A percentile compares a stretch with the other conserved stretches of the same genome.
Evolutionary conservation across 2,329 filamentous ascomycete species (phyloP).

Genomic region (Catunica adiposa): DNA sequence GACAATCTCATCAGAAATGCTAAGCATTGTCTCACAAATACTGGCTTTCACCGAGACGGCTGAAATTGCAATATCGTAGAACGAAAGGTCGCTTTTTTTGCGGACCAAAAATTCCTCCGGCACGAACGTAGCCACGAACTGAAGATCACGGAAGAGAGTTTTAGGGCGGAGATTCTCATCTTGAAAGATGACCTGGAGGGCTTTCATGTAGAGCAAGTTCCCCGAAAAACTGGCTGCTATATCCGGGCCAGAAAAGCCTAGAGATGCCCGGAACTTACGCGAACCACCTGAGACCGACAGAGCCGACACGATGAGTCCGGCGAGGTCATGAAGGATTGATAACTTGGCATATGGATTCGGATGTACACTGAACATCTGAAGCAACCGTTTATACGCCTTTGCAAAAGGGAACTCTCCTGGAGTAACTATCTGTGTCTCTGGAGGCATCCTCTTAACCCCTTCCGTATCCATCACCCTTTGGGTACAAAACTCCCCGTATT

Average conservation of each 20-base stretch:
- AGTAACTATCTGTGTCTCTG: conserved; percentile 3
- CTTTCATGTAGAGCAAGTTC: conserved; percentile 38
- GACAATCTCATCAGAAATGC: conserved; percentile 39
- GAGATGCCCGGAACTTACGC: conserved; percentile 23
- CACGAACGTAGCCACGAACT: conserved; percentile 55
- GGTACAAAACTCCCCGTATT: conserved; percentile 44
- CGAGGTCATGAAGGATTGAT: conserved; percentile 64
- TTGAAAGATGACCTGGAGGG: conserved; percentile 50
- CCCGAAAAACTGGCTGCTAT: background rate
- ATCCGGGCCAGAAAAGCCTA: conserved; percentile 18
- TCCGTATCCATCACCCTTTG: background rate
- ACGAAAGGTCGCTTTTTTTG: conserved; percentile 56
- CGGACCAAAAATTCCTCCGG: conserved; percentile 43
- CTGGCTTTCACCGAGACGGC: conserved; percentile 80
- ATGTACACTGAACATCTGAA: conserved; percentile 76
- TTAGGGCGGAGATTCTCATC: conserved; percentile 56
- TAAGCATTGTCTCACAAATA: conserved; percentile 62
- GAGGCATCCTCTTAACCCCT: background rate
- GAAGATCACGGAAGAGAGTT: conserved; percentile 65
- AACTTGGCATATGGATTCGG: conserved; percentile 80
- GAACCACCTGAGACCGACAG: conserved; percentile 28
- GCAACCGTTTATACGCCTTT: conserved; percentile 59
- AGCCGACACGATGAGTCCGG: conserved; percentile 65
- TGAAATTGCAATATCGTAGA: conserved; percentile 78
- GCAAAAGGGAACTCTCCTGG: conserved; percentile 58